Percentiles rank a stretch among this genome's conserved stretches.
Evolutionary conservation across 1,284 basidiomycete genomes (phyloP).

Genomic region (Leccinum pachyderme): DNA sequence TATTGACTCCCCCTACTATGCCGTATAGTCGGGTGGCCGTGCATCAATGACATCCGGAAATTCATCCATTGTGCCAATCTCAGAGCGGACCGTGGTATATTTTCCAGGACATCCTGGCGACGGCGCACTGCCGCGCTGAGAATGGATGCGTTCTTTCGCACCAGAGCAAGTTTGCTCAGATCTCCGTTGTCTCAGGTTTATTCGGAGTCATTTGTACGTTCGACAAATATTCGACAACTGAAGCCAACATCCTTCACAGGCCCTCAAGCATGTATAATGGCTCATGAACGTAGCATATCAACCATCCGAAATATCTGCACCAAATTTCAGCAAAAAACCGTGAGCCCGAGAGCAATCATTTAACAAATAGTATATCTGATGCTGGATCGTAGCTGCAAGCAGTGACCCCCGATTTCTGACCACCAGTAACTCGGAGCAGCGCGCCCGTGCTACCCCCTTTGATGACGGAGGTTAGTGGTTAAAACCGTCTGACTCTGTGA

Average conservation of each 20-base stretch:
- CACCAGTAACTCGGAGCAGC: neutral
- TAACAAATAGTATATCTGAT: neutral
- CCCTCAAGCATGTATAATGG: neutral
- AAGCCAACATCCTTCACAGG: neutral
- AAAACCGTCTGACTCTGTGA: too few relatives aligned
- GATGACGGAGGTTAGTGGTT: neutral
- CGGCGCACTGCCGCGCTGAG: neutral
- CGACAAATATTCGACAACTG: neutral
- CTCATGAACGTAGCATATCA: neutral
- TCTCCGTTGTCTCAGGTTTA: neutral
- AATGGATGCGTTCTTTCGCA: neutral
- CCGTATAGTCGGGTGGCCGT: neutral
- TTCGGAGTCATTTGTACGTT: neutral
- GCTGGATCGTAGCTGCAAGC: neutral
- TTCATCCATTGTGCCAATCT: slow-evolving; percentile 1
- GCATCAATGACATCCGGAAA: neutral
- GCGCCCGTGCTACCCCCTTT: neutral
- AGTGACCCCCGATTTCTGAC: neutral
- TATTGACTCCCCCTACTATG: neutral
- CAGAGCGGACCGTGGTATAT: neutral
- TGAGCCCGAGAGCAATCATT: neutral
- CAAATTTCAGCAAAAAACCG: neutral
- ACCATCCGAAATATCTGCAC: neutral
- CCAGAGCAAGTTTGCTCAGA: neutral
- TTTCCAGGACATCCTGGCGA: neutral